Evolutionary conservation across 2,329 filamentous ascomycete species (phyloP).

Genomic region (Alternaria hordeiaustralica): DNA sequence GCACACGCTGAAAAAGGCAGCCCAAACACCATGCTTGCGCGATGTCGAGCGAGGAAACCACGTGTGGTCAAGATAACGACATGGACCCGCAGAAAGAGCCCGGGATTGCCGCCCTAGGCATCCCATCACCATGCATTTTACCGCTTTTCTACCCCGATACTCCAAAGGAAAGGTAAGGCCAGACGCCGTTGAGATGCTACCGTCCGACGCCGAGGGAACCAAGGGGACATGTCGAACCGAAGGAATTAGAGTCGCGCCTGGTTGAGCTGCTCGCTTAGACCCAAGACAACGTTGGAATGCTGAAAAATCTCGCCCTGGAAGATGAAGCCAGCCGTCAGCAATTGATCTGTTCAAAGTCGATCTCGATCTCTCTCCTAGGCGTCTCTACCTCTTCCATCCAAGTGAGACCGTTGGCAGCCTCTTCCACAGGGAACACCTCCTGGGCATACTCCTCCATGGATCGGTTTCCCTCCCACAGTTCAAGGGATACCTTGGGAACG

Average conservation of each 20-base stretch:
- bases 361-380: slow-evolving; percentile 44
- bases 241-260: slow-evolving; percentile 41
- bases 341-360: slow-evolving; percentile 46
- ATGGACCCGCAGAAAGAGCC: slow-evolving; percentile 10
- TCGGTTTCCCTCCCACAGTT: slow-evolving; percentile 89
- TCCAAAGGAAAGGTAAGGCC: slow-evolving; percentile 18
- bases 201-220: slow-evolving; percentile 16
- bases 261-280: slow-evolving; percentile 42
- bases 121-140: slow-evolving; percentile 20
- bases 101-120: slow-evolving; percentile 8
- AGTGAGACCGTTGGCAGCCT: slow-evolving; percentile 88
- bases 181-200: slow-evolving; percentile 19
- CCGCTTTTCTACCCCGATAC: slow-evolving; percentile 26
- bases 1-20: slow-evolving; percentile 34
- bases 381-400: slow-evolving; percentile 76
- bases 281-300: slow-evolving; percentile 35
- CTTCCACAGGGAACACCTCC: slow-evolving; percentile 93
- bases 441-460: slow-evolving; percentile 93
- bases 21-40: slow-evolving; percentile 46
- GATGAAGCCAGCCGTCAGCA: slow-evolving; percentile 41
- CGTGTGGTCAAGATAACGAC: slow-evolving; percentile 6
- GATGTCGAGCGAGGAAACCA: slow-evolving; percentile 8
- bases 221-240: slow-evolving; percentile 21
- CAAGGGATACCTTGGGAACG: slow-evolving; percentile 76
- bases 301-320: slow-evolving; percentile 39